A percentile compares a stretch with the other conserved stretches of the same genome.
Conservation (phyloP, 345 rosid genomes). For the Eucalyptus curtisii region DNA sequence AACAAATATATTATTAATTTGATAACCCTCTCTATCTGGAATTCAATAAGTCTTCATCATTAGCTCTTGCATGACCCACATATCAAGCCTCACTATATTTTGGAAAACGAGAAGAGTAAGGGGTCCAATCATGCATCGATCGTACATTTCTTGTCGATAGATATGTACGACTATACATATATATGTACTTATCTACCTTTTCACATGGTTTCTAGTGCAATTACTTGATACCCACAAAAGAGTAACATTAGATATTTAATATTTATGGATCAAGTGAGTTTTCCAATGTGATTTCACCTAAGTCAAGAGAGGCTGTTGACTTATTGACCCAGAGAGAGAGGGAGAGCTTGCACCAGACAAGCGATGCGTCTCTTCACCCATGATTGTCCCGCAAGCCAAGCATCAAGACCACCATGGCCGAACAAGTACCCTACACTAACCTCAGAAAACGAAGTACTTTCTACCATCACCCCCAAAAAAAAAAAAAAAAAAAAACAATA, state of each 20-base stretch:
- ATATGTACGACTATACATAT: fast-evolving
- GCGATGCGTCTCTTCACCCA: background rate
- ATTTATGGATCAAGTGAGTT: background rate
- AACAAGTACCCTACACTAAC: background rate
- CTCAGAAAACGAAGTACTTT: background rate
- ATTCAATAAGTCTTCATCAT: background rate
- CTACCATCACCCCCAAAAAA: background rate
- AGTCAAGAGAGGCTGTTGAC: background rate
- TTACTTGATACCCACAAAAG: background rate
- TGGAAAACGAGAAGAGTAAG: background rate
- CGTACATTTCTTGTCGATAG: background rate
- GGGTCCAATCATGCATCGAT: fast-evolving
- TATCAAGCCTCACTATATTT: background rate
- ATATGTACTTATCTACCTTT: background rate
- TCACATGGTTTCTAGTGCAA: background rate
- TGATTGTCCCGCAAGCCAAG: background rate
- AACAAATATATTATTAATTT: background rate
- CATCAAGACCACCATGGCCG: background rate
- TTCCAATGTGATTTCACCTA: background rate
- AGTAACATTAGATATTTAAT: background rate
- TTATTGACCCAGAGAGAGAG: background rate
- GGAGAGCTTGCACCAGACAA: background rate
- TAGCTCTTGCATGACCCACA: background rate
- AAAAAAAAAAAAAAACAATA: background rate
- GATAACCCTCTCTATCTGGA: fast-evolving